Percentiles rank a stretch among this genome's conserved stretches.
Evolutionary conservation across 169 alveolate genomes (phyloP).

Genomic region (Babesia divergens): DNA sequence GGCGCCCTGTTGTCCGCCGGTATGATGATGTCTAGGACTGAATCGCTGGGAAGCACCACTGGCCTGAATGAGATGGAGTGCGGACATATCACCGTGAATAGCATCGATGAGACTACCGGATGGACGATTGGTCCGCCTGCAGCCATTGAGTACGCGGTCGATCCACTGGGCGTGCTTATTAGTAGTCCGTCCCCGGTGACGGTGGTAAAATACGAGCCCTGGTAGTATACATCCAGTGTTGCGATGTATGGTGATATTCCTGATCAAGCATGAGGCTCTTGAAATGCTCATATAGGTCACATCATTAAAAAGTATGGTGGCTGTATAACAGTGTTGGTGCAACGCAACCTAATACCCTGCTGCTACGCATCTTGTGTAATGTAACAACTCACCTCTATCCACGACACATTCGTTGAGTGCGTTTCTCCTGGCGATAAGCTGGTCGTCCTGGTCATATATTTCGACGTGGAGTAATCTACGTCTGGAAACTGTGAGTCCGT

Average conservation of each 20-base stretch:
- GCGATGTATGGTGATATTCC: constrained; percentile 66
- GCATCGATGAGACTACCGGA: constrained; percentile 84
- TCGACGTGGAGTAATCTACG: constrained; percentile 39
- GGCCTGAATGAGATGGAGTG: constrained; percentile 95
- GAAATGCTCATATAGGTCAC: neutral
- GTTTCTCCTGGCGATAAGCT: constrained; percentile 22
- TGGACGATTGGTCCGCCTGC: constrained; percentile 97
- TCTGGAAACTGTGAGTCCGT: constrained; percentile 53
- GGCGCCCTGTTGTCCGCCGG: constrained; percentile 70
- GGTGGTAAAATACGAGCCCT: constrained; percentile 69
- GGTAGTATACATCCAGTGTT: constrained; percentile 66
- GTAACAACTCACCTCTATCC: constrained; percentile 66
- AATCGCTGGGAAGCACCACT: constrained; percentile 81
- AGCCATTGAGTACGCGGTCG: constrained; percentile 95
- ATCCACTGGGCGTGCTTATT: constrained; percentile 97
- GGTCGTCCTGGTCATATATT: constrained; percentile 44
- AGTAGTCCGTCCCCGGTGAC: constrained; percentile 77
- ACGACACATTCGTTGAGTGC: constrained; percentile 76
- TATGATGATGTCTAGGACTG: constrained; percentile 54
- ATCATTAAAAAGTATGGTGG: neutral
- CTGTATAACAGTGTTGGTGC: neutral
- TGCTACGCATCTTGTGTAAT: neutral
- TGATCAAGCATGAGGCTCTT: too few relatives aligned
- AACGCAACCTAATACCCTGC: neutral
- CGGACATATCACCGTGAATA: constrained; percentile 94